Evolutionary conservation across 2,329 filamentous ascomycete genomes (phyloP).

Genomic region (Pleoardoris graminearum): DNA sequence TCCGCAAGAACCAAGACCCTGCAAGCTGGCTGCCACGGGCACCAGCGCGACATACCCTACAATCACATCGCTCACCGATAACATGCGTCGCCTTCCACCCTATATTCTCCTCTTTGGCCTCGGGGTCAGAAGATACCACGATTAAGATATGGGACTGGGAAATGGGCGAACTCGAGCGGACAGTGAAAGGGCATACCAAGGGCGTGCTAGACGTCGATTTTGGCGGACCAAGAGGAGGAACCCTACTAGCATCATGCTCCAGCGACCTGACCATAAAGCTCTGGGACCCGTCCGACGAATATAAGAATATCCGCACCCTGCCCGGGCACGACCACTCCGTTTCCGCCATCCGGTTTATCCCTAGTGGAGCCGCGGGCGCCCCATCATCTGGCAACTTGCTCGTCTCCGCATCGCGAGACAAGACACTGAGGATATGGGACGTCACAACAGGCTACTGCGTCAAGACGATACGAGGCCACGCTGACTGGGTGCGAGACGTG

Average conservation of each 20-base stretch:
- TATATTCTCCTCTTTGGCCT: constrained; percentile 85
- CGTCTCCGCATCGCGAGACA: constrained; percentile 83
- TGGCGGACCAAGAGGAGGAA: constrained; percentile 79
- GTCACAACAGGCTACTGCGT: constrained; percentile 90
- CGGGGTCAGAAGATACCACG: constrained; percentile 86
- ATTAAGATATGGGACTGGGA: constrained; percentile 99
- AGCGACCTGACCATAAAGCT: constrained; percentile 92
- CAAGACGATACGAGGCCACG: constrained; percentile 83
- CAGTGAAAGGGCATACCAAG: constrained; percentile 89
- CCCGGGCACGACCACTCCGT: constrained; percentile 92
- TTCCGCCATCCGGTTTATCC: constrained; percentile 84
- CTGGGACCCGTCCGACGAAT: constrained; percentile 90
- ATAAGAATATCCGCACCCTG: constrained; percentile 91
- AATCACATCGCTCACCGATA: constrained; percentile 79
- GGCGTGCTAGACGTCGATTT: constrained; percentile 88
- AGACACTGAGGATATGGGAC: constrained; percentile 87
- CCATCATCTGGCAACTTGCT: constrained; percentile 82
- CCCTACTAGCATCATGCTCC: constrained; percentile 79
- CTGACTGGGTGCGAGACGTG: constrained; percentile 90
- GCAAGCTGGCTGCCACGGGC: constrained; percentile 82
- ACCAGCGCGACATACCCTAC: constrained; percentile 77
- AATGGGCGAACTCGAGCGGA: constrained; percentile 84
- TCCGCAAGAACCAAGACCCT: constrained; percentile 81
- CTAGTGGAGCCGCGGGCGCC: constrained; percentile 76
- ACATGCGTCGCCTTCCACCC: constrained; percentile 93